These are phyloP conservation scores for Paspalum vaginatum DNA, from an alignment of 176 grass and related monocot species.

Conservation along the genomic window DNA sequence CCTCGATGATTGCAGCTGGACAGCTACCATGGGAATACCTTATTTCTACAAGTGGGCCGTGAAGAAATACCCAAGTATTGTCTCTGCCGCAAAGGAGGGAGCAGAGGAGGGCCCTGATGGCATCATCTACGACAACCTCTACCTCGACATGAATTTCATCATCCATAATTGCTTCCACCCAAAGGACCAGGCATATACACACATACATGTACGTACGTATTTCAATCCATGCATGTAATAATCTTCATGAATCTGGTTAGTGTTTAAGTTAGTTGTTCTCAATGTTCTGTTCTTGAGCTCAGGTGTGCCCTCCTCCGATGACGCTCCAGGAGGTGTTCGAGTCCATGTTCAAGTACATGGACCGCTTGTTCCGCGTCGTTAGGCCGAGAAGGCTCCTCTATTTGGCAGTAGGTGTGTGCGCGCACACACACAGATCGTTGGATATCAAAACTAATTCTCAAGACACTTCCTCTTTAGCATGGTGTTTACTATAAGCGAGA, in stretches of 20 bases:
- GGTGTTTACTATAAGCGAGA: neutral
- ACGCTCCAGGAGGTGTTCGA: slow-evolving; percentile 63
- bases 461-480: neutral
- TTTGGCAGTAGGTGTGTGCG: slow-evolving; percentile 50
- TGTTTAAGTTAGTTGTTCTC: neutral
- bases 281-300: neutral
- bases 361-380: slow-evolving; percentile 53
- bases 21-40: slow-evolving; percentile 52
- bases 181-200: slow-evolving; percentile 35
- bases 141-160: slow-evolving; percentile 72
- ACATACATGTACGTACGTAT: neutral
- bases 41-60: slow-evolving; percentile 61
- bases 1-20: neutral
- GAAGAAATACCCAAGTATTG: slow-evolving; percentile 49
- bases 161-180: slow-evolving; percentile 69
- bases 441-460: neutral
- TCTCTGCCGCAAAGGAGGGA: slow-evolving; percentile 13
- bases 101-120: neutral
- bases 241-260: neutral
- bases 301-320: slow-evolving; percentile 39
- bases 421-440: neutral
- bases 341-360: slow-evolving; percentile 64
- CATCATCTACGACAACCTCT: slow-evolving; percentile 53
- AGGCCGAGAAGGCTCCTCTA: slow-evolving; percentile 64
- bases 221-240: neutral